Evolutionary conservation across 306 rosid genomes (phyloP).

Genomic region (Ziziphus jujuba): DNA sequence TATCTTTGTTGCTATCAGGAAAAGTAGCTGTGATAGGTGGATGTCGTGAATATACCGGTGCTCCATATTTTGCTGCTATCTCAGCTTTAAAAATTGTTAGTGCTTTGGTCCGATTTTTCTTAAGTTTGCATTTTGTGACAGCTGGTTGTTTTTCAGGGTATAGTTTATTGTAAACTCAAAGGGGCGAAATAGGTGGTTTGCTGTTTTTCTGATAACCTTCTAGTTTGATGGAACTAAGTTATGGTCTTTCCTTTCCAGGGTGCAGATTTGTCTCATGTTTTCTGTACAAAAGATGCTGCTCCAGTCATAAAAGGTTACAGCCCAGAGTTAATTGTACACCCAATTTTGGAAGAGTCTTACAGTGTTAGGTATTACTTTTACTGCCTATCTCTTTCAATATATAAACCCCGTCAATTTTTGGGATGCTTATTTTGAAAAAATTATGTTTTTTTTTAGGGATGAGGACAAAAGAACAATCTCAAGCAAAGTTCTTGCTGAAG

Average conservation of each 20-base stretch:
- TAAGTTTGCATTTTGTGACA: background rate
- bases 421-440: slow-evolving; percentile 19
- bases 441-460: slow-evolving; percentile 57
- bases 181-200: background rate
- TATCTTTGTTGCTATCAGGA: slow-evolving; percentile 55
- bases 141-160: slow-evolving; percentile 9
- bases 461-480: slow-evolving; percentile 54
- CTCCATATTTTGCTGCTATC: slow-evolving; percentile 95
- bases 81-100: slow-evolving; percentile 86
- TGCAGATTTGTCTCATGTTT: slow-evolving; percentile 93
- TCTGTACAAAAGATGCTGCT: slow-evolving; percentile 93
- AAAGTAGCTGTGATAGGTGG: slow-evolving; percentile 92
- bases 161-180: background rate
- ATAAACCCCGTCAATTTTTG: slow-evolving; percentile 1
- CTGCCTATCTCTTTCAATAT: slow-evolving; percentile 3
- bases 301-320: slow-evolving; percentile 84
- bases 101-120: slow-evolving; percentile 9
- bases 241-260: slow-evolving; percentile 48
- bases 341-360: slow-evolving; percentile 84
- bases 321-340: slow-evolving; percentile 90
- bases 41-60: slow-evolving; percentile 98
- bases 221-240: slow-evolving; percentile 10
- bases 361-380: slow-evolving; percentile 49
- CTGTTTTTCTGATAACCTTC: slow-evolving; percentile 5
- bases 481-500: slow-evolving; percentile 68